Evolutionary conservation across 129 eudicot species (phyloP), one percentile per base, ranked within the genome.

Genomic region (Flaveria ramosissima): DNA sequence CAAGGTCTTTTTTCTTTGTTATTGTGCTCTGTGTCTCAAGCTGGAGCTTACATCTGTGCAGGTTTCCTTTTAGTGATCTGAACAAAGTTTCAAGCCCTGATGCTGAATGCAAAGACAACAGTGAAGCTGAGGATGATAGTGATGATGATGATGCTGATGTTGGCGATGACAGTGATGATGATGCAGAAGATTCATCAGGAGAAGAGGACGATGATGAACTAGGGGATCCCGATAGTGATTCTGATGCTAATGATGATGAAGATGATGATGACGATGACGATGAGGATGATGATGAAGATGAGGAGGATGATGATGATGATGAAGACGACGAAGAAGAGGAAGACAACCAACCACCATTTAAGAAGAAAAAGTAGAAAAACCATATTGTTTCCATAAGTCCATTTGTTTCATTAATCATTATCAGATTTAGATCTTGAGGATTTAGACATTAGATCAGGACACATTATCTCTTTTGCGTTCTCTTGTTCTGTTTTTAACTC

Each of bases 11-110:
- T 11, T 1, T 2, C 56, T 36, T 30, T 30, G 5, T 30, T 30
- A 30, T n/a, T 9, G 46, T 75, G 55, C 84, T 39, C 53, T 79
- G 56, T 39, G 17, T 41, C 36, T 12, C 15, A 41, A 72, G 65
- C 26, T 63, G 16, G 21, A 50, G 27, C 66, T 74, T 63, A 71
- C 68, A 59, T 61, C 26, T 10, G 46, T 75, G 55, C 84, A 88
- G 90, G 86, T 84, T 88, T 86, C 81, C 88, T 56, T 82, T 81
- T 15, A 72, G 80, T 68, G 82, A 85, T 14, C 83, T 77, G 27
- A 62, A 79, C 41, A 73, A 75, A 39, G 79, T 60, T 72, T n/a
- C 66, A 57, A 52, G 60, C 19, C 27, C 86, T 9, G 85, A 73
- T 26, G 71, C 52, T 42, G 93, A 84, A 78, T 66, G 77, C 83